Percentiles rank a stretch among this genome's conserved stretches.
These are phyloP conservation scores for Ceratobasidium sp. DNA, from an alignment of 1,284 basidiomycete species.

Conservation along the genomic window DNA sequence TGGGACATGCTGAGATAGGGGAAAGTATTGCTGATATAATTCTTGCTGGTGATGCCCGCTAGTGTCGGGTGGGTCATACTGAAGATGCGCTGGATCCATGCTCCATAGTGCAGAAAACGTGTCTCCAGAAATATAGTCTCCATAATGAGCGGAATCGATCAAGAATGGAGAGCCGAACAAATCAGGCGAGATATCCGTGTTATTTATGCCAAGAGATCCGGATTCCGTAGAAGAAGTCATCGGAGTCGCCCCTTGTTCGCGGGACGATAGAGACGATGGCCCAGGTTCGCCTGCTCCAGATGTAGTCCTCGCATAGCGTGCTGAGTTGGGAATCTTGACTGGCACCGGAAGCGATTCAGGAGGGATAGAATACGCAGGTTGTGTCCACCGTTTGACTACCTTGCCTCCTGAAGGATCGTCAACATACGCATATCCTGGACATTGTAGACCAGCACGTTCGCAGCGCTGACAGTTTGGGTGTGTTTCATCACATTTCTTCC, in stretches of 20 bases:
- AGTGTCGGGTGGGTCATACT: too few species aligned
- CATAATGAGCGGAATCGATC: neutral
- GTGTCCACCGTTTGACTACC: neutral
- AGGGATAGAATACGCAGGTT: neutral
- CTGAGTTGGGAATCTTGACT: neutral
- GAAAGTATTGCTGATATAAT: too few species aligned
- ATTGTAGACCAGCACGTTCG: neutral
- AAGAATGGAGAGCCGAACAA: neutral
- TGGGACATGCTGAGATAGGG: too few species aligned
- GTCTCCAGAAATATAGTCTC: neutral
- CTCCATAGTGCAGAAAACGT: neutral
- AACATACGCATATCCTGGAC: neutral
- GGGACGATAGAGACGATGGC: too few species aligned
- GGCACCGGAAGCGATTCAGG: neutral
- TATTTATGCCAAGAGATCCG: neutral
- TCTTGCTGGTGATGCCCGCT: too few species aligned
- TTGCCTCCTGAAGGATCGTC: neutral
- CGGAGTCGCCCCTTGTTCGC: neutral
- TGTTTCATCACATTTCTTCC: neutral
- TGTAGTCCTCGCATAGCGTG: too few species aligned
- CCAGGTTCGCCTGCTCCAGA: too few species aligned
- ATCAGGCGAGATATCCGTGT: neutral
- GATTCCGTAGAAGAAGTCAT: neutral
- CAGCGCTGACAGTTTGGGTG: neutral
- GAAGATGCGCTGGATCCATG: too few species aligned